Conservation (phyloP, 2,329 filamentous ascomycete genomes). For the Colletotrichum ledebouriae region DNA sequence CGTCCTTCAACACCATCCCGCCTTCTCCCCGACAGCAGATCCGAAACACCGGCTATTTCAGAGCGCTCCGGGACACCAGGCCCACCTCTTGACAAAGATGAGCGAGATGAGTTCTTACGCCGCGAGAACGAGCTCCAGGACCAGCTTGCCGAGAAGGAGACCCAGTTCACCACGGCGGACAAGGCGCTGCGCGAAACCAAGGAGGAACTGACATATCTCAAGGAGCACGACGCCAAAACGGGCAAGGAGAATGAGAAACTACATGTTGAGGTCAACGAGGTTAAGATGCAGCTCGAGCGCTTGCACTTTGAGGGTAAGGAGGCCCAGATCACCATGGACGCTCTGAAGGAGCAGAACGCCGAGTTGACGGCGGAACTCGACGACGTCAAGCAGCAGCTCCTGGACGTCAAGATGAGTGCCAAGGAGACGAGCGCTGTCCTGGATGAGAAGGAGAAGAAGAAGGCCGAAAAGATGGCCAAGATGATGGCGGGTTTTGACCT, state of each 20-base stretch:
- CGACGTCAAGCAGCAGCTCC: slow-evolving; percentile 94
- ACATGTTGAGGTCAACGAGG: slow-evolving; percentile 87
- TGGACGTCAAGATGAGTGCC: slow-evolving; percentile 96
- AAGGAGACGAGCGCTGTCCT: slow-evolving; percentile 91
- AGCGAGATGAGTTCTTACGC: slow-evolving; percentile 94
- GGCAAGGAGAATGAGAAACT: slow-evolving; percentile 93
- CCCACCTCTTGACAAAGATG: slow-evolving; percentile 92
- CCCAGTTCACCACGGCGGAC: slow-evolving; percentile 82
- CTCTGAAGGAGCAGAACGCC: slow-evolving; percentile 93
- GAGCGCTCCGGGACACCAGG: slow-evolving; percentile 91
- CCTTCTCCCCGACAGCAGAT: slow-evolving; percentile 68
- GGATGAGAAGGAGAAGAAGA: slow-evolving; percentile 98
- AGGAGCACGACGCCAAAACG: slow-evolving; percentile 85
- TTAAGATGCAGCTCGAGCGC: slow-evolving; percentile 97
- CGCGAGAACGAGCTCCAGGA: slow-evolving; percentile 98
- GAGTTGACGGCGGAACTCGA: slow-evolving; percentile 94
- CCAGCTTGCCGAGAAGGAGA: slow-evolving; percentile 93
- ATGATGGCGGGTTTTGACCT: slow-evolving; percentile 99
- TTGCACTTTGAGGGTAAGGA: slow-evolving; percentile 97
- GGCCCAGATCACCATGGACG: slow-evolving; percentile 97
- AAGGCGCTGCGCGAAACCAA: slow-evolving; percentile 85
- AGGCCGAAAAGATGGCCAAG: slow-evolving; percentile 99
- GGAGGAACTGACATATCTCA: slow-evolving; percentile 87
- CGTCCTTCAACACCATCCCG: slow-evolving; percentile 68
- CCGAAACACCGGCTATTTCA: slow-evolving; percentile 75